phyloP scores from a whole-genome alignment of 73 alveolate species.

The Paramecium sexaurelia region DNA sequence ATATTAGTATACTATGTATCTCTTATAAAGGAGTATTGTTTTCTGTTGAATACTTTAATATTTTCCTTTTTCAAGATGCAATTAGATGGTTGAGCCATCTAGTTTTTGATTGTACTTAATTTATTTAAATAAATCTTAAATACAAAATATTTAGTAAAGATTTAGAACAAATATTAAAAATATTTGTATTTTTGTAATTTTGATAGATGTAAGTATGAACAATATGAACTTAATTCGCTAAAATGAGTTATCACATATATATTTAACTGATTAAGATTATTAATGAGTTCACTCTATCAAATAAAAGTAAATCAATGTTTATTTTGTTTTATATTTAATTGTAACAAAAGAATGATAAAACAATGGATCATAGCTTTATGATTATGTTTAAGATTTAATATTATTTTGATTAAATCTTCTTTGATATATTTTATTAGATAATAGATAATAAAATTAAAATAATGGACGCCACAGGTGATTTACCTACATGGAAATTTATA shows the following conservation, averaged over 20 bases:
- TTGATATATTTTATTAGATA: background rate
- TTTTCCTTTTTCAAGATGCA: background rate
- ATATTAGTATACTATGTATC: background rate
- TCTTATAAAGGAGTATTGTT: background rate
- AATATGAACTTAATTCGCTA: too few species aligned
- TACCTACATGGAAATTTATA: conserved; percentile 6
- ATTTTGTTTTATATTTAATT: background rate
- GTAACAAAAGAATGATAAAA: background rate
- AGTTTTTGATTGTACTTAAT: background rate
- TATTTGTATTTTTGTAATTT: too few species aligned
- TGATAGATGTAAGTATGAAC: too few species aligned
- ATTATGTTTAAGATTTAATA: background rate
- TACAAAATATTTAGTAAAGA: background rate
- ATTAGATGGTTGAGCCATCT: background rate
- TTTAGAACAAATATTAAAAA: background rate
- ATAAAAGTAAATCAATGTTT: too few species aligned
- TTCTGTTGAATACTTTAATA: background rate
- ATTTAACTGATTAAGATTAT: too few species aligned
- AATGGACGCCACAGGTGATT: conserved; percentile 30
- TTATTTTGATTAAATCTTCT: background rate
- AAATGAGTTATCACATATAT: too few species aligned
- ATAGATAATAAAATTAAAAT: background rate
- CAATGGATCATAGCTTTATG: background rate
- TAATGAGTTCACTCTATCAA: too few species aligned
- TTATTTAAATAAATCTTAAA: too few species aligned